Evolutionary conservation across 2,329 filamentous ascomycete genomes (phyloP), one percentile per base, ranked within the genome.

Genomic region (Sarocladium strictum): DNA sequence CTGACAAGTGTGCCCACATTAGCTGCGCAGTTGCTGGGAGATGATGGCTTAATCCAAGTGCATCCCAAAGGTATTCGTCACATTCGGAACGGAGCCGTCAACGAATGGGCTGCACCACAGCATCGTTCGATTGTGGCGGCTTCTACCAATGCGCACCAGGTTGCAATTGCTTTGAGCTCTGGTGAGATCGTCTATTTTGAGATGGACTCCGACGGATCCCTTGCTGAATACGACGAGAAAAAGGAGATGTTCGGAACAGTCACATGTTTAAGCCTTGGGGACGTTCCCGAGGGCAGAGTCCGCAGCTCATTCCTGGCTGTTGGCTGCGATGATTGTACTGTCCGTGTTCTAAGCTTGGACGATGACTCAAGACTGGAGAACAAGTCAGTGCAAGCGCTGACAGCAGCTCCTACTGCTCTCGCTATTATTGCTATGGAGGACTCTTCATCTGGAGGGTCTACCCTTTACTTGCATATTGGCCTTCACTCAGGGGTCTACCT

Each of bases 131-230:
- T 99, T 59, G 91, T 97, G 47, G 90, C 93, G 9, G 95, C 93
- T 32, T 87, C 93, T 1, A 94, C 93, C 15, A 99, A 99, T 64
- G 86, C 93, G 63, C 84, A 89, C 40, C 94, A 99, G 71, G 90
- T 99, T 24, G 91, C 91, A 3, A 86, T 97, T 51, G 94, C 94
- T 1, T 77, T 99, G 24, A 97, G 92, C 66, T 97, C 92, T 9
- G 93, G 93, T 35, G 94, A 99, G 69, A 93, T 99, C 59, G 89
- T 96, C 40, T 99, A 97, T 67, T 99, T 99, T 62, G 95, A 99
- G 68, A 93, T 97, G 84, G 94, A 97, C 64, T 81, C 84, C 0
- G 93, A 97, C 69, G 92, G 92, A 27, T 89, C 89, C 3, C 77
- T 97, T 29, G 90, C 90, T 32, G 93, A 97, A 72, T 96, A 97